Base-by-base conservation (phyloP, 2,329 filamentous ascomycete genomes). In the Curvularia sp. region DNA sequence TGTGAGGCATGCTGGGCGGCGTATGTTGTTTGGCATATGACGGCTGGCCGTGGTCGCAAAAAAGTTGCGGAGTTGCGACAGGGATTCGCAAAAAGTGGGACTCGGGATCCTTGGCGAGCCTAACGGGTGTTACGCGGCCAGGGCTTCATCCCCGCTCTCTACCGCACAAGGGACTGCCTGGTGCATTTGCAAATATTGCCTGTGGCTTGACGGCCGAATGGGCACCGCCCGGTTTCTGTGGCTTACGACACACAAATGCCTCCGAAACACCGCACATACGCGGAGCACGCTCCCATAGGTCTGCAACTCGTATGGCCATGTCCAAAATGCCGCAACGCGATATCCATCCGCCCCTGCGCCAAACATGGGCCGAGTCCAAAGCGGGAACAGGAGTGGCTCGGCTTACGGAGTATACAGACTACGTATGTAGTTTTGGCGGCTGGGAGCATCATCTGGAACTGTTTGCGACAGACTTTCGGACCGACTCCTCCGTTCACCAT, bases 1-100 rank as follows among this genome's bases (percentile, higher is more conserved):
- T 96, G 80, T 94, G 91, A 76, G 92, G 92, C 92, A 96, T 96
- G 33, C 58, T 64, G 57, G 54, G 47, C 55, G 46, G 47, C 33
- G 28, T 28, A 7, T 28, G 47, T 49, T 22, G 6, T 49, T 22
- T 51, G 6, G 54, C 24, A 49, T 24, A 33, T 31, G 44, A 43
- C 44, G 31, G 30, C 38, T 18, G 35, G 33, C 38, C 50, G 38
- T 33, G 9, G 52, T 58, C 48, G 48, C 55, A 58, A 61, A 61
- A 58, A 61, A 58, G 58, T 58, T 55, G 49, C 42, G 35, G 54
- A 61, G 41, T 22, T 22, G 46, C 30, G 33, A 43, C 55, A 58
- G 55, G 58, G 55, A 53, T 55, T 18, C 8, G 22, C 35, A 15
- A 12, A 47, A 52, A 50, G 53, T 47, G 57, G 57, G 53, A 24